phyloP scores from a whole-genome alignment of 345 rosid species.

The Ricinus communis region DNA sequence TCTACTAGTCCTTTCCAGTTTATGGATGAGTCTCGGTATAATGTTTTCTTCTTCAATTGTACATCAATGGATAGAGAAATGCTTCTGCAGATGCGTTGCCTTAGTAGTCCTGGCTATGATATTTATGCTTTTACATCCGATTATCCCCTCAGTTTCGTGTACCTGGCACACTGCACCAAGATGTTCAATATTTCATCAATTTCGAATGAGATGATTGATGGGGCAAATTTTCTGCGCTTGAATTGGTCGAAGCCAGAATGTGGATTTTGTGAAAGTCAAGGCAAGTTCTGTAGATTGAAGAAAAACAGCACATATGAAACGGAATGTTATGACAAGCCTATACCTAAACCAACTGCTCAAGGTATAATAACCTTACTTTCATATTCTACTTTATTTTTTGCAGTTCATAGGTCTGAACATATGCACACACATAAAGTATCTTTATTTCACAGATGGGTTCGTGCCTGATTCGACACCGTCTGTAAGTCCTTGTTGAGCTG shows the following conservation, averaged over 20 bases:
- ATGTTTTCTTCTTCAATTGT: neutral
- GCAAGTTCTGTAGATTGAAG: constrained; percentile 9
- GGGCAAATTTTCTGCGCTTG: neutral
- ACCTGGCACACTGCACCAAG: constrained; percentile 16
- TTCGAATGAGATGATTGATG: neutral
- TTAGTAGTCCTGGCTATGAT: neutral
- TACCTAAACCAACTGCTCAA: neutral
- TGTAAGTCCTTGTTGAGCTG: too few relatives aligned
- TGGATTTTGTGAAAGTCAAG: constrained; percentile 10
- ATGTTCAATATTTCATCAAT: constrained; percentile 6
- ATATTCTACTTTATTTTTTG: too few relatives aligned
- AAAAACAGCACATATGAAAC: neutral
- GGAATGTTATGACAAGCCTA: constrained; percentile 2
- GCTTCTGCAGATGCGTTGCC: neutral
- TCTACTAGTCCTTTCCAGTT: constrained; percentile 13
- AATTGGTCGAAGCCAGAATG: constrained; percentile 16
- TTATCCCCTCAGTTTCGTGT: neutral
- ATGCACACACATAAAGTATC: too few relatives aligned
- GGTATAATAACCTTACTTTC: too few relatives aligned
- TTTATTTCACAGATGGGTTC: too few relatives aligned
- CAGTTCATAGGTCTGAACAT: too few relatives aligned
- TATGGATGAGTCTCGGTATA: neutral
- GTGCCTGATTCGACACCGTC: too few relatives aligned
- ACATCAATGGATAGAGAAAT: neutral
- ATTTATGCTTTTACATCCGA: neutral